Evolutionary conservation across 371 early-diverging fungal species (phyloP).

Genomic region (Mortierella sp.): DNA sequence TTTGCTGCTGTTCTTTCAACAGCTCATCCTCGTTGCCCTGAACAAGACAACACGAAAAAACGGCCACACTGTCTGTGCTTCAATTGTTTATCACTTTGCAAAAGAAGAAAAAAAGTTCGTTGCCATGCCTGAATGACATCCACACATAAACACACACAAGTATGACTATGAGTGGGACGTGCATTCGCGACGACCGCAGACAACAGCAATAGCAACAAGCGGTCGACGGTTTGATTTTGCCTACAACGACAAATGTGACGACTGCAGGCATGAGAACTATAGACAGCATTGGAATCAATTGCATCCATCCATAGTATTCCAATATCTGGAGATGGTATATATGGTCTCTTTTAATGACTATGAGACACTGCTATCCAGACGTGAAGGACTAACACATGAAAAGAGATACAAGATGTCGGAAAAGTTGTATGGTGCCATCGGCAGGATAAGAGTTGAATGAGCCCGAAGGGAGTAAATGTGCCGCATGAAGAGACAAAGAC

Average conservation of each 20-base stretch:
- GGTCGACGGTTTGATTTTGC: background rate
- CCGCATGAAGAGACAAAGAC: constrained; percentile 12
- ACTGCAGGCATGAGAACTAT: background rate
- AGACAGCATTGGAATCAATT: background rate
- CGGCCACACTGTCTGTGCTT: background rate
- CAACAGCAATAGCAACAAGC: background rate
- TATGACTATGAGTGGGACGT: background rate
- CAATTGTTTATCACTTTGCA: background rate
- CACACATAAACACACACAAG: background rate
- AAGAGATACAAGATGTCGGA: background rate
- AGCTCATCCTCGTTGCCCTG: background rate
- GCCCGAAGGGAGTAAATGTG: background rate
- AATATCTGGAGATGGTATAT: background rate
- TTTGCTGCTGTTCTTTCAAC: background rate
- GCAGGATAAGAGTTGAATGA: background rate
- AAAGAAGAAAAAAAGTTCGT: background rate
- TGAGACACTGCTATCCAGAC: background rate
- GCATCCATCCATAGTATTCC: too few relatives aligned
- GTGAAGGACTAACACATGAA: background rate
- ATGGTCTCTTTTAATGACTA: background rate
- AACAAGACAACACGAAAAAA: background rate
- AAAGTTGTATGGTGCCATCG: background rate
- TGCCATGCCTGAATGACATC: background rate
- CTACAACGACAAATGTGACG: constrained; percentile 1
- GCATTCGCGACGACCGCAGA: background rate